Evolutionary conservation across 1,284 basidiomycete genomes (phyloP).

Genomic region (Ganoderma multipileum): DNA sequence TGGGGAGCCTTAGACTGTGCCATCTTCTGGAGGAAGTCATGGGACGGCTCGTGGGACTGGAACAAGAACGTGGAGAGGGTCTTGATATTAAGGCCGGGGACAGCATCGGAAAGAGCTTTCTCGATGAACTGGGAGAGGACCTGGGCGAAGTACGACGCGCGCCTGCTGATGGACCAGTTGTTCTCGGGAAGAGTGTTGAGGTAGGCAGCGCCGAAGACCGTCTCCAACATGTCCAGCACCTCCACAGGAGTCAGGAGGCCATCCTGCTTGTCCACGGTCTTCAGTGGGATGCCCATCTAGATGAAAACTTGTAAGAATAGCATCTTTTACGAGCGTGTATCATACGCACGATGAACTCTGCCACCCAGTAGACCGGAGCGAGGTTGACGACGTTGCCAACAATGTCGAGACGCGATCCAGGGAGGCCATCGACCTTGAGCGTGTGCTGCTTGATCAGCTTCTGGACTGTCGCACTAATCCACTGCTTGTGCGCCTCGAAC

Average conservation of each 20-base stretch:
- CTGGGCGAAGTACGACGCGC: slow-evolving; percentile 48
- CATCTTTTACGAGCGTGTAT: background rate
- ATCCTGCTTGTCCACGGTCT: slow-evolving; percentile 50
- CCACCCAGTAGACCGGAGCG: slow-evolving; percentile 70
- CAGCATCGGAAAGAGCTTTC: slow-evolving; percentile 45
- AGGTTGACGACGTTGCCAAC: slow-evolving; percentile 77
- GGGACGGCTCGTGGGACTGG: slow-evolving; percentile 42
- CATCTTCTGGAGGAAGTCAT: slow-evolving; percentile 52
- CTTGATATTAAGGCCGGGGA: slow-evolving; percentile 20
- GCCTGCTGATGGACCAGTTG: slow-evolving; percentile 66
- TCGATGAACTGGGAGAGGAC: slow-evolving; percentile 50
- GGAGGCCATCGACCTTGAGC: slow-evolving; percentile 42
- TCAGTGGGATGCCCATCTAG: slow-evolving; percentile 69
- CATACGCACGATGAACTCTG: slow-evolving; percentile 62
- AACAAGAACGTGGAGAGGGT: slow-evolving; percentile 35
- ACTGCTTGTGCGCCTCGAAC: slow-evolving; percentile 38
- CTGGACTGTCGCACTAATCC: slow-evolving; percentile 47
- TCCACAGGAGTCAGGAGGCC: slow-evolving; percentile 59
- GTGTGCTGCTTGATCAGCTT: slow-evolving; percentile 48
- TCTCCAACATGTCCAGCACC: slow-evolving; percentile 47
- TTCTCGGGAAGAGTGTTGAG: slow-evolving; percentile 58
- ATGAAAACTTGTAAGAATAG: background rate
- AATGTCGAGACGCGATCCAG: slow-evolving; percentile 62
- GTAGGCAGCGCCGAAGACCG: slow-evolving; percentile 65
- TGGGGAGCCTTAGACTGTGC: slow-evolving; percentile 48